Evolutionary conservation across 441 rosid genomes (phyloP).

Genomic region (Syzygium syzygioides): DNA sequence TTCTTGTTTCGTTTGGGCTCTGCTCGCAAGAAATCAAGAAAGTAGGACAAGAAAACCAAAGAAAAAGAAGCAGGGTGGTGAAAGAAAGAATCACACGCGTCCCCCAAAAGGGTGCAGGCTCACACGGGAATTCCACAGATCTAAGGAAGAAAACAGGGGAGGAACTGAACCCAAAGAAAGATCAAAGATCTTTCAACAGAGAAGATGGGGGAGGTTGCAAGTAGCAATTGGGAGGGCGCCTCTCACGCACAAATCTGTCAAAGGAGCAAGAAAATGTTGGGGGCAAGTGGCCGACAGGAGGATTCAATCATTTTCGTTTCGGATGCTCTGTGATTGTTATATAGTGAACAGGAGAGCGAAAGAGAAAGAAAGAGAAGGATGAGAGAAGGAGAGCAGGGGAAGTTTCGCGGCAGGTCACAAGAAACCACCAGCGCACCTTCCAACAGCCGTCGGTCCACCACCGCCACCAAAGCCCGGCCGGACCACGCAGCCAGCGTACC

Average conservation of each 20-base stretch:
- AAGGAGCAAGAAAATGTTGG: neutral
- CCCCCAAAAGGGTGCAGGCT: neutral
- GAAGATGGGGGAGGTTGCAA: neutral
- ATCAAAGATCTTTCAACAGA: neutral
- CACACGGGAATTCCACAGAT: neutral
- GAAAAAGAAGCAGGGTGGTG: neutral
- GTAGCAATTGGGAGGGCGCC: neutral
- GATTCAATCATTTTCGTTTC: neutral
- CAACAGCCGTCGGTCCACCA: neutral
- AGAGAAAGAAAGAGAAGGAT: neutral
- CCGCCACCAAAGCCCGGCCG: neutral
- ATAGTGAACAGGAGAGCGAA: neutral
- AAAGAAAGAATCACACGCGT: neutral
- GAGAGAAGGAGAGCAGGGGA: neutral
- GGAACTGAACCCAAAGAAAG: neutral
- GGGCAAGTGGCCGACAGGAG: neutral
- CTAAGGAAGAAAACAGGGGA: neutral
- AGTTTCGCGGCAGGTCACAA: neutral
- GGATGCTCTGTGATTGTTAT: neutral
- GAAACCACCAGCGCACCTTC: neutral
- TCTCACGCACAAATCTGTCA: neutral
- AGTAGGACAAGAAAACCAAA: neutral
- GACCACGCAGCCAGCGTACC: neutral
- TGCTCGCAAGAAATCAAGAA: neutral
- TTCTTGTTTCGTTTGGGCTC: rapidly evolving